Conservation (phyloP, 2,329 filamentous ascomycete species). For the Pezicula carpinea region DNA sequence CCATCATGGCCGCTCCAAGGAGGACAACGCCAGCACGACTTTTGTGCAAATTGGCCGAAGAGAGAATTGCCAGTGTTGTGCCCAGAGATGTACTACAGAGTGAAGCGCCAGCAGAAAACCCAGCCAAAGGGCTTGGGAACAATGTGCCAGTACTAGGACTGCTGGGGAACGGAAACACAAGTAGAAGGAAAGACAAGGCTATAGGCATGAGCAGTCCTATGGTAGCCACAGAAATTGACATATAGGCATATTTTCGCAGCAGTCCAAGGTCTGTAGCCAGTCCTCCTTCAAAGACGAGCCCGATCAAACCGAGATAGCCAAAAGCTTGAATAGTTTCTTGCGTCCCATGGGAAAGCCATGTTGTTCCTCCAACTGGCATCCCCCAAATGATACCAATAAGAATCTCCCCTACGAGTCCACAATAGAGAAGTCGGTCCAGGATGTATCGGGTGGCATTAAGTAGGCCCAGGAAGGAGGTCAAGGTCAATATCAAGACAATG, state of each 20-base stretch:
- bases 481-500: conserved; percentile 54
- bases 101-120: conserved; percentile 69
- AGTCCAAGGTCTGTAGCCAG: conserved; percentile 3
- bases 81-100: conserved; percentile 71
- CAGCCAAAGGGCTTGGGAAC: conserved; percentile 26
- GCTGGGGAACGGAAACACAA: conserved; percentile 16
- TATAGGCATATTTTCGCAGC: conserved; percentile 52
- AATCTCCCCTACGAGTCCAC: conserved; percentile 68
- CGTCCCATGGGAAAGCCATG: conserved; percentile 48
- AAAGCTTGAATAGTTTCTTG: conserved; percentile 57
- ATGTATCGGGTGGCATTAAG: conserved; percentile 54
- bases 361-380: conserved; percentile 56
- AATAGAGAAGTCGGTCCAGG: conserved; percentile 59
- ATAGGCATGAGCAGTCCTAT: conserved; percentile 64
- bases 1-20: conserved; percentile 72
- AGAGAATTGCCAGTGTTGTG: conserved; percentile 62
- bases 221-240: conserved; percentile 58
- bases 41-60: conserved; percentile 51
- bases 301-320: conserved; percentile 68
- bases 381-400: conserved; percentile 68
- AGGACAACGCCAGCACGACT: conserved; percentile 59
- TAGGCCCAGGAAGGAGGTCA: conserved; percentile 56
- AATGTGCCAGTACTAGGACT: conserved; percentile 7
- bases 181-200: conserved; percentile 53
- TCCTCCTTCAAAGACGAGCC: conserved; percentile 60